Evolutionary conservation across 352 stramenopile species (phyloP).

Genomic region (Plasmopara muralis): DNA sequence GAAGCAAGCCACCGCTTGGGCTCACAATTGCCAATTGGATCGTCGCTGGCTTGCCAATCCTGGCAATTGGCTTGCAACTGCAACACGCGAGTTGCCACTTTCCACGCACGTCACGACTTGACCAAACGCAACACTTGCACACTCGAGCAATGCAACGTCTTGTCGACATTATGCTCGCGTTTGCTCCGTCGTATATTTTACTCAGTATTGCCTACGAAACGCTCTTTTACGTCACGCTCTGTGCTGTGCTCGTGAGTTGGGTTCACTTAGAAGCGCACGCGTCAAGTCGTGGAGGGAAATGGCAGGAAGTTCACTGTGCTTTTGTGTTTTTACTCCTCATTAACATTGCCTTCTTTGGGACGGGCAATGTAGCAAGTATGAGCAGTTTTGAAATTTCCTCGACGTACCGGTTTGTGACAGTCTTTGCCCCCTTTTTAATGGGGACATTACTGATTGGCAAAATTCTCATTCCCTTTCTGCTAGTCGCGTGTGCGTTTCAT

Average conservation of each 20-base stretch:
- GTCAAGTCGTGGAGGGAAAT: constrained; percentile 1
- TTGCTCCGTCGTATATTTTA: constrained; percentile 56
- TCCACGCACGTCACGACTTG: no score
- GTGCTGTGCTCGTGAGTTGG: constrained; percentile 53
- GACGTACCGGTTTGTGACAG: constrained; percentile 77
- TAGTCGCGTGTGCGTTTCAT: constrained; percentile 65
- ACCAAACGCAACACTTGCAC: no score
- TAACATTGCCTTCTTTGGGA: constrained; percentile 83
- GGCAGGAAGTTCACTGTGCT: constrained; percentile 49
- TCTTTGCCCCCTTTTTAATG: constrained; percentile 82
- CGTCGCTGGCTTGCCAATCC: constrained; percentile 36
- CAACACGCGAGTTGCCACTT: no score
- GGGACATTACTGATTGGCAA: constrained; percentile 68
- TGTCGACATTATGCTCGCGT: constrained; percentile 47
- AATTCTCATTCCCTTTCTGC: constrained; percentile 73
- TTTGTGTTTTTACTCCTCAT: constrained; percentile 77
- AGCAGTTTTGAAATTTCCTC: constrained; percentile 84
- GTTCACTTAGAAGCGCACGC: constrained; percentile 40
- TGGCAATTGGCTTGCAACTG: constrained; percentile 9
- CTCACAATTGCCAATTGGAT: constrained; percentile 58
- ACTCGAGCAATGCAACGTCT: constrained; percentile 18
- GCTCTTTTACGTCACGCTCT: constrained; percentile 65
- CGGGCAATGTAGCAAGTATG: constrained; percentile 82
- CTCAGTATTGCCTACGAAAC: constrained; percentile 86
- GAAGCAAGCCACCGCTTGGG: constrained; percentile 40